Base-by-base conservation (phyloP, 352 stramenopile genomes). In the Pythium oligandrum region DNA sequence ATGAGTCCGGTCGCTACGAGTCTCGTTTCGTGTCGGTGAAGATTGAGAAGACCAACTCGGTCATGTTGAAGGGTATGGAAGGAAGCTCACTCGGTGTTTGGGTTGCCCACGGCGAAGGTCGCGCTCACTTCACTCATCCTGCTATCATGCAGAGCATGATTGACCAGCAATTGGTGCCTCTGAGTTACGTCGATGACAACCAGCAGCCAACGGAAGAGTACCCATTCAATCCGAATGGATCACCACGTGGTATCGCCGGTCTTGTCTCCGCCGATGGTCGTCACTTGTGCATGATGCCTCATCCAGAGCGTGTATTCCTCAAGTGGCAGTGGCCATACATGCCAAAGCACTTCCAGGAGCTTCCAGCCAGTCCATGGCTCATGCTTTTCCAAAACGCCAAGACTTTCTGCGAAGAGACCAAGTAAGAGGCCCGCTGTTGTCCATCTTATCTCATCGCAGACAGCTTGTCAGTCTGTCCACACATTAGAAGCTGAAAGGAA, bases 191-290 rank as follows among this genome's bases (percentile, higher is more conserved):
- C 12, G 95, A 99, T 66, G 97, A 99, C 73, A 78, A 63, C 33
- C 98, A 97, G 59, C 64, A 90, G 39, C 65, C 93, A 11, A 99
- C 97, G 42, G 75, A 98, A 59, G 85, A 90, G 55, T 99, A 99
- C 73, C 97, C 97, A 38, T 98, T 98, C 81, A 99, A 99, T 71
- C 97, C 97, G 50, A 99, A 99, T 73, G 97, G 97, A 5, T 99
- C 96, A 61, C 91, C 93, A 4, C 69, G 90, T 38, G 97, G 96
- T 42, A 99, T 99, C 59, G 96, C 97, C 31, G 97, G 89, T 45
- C 80, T 99, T 26, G 97, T 96, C 53, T 99, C 96, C 30, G 83
- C 84, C 48, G 96, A 99, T 69, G 97, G 97, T 37, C 85, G 97
- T 47, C 96, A 99, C 83, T 68, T 99, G 57, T 98, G 96, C 54